phyloP scores from a whole-genome alignment of 176 grass and related monocot genomes.

The Ampelocalamus luodianensis region DNA sequence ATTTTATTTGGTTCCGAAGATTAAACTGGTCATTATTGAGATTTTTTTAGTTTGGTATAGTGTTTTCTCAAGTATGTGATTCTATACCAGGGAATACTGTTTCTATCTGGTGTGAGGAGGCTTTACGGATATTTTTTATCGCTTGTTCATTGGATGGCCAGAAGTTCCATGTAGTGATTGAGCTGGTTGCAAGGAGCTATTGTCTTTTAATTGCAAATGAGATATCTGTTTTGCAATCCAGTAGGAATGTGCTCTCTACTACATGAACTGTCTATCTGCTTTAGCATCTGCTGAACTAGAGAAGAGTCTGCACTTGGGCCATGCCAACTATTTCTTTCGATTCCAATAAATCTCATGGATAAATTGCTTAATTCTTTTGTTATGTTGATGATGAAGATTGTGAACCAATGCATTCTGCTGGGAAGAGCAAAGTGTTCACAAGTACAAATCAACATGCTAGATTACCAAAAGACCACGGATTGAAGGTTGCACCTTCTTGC shows the following conservation, averaged over 20 bases:
- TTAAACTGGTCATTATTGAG: neutral
- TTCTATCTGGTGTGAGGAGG: neutral
- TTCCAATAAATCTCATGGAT: neutral
- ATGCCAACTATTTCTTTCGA: slow-evolving; percentile 1
- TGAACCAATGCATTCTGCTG: slow-evolving; percentile 12
- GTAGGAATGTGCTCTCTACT: neutral
- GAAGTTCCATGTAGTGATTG: neutral
- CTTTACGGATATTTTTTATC: neutral
- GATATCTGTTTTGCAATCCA: neutral
- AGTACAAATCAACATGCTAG: neutral
- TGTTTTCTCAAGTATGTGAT: neutral
- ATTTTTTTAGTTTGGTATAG: neutral
- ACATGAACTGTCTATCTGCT: neutral
- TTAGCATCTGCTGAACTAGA: neutral
- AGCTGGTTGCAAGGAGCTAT: neutral
- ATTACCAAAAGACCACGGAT: slow-evolving; percentile 28
- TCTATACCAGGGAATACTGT: neutral
- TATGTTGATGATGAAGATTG: slow-evolving; percentile 39
- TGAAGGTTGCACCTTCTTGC: slow-evolving; percentile 27
- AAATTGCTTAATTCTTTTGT: neutral
- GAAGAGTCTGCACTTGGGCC: neutral
- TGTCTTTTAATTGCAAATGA: neutral
- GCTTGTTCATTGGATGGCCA: neutral
- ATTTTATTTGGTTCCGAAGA: neutral
- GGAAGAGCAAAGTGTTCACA: slow-evolving; percentile 5